Evolutionary conservation across 106 monocot genomes (phyloP).

Genomic region (Platanthera guangdongensis): DNA sequence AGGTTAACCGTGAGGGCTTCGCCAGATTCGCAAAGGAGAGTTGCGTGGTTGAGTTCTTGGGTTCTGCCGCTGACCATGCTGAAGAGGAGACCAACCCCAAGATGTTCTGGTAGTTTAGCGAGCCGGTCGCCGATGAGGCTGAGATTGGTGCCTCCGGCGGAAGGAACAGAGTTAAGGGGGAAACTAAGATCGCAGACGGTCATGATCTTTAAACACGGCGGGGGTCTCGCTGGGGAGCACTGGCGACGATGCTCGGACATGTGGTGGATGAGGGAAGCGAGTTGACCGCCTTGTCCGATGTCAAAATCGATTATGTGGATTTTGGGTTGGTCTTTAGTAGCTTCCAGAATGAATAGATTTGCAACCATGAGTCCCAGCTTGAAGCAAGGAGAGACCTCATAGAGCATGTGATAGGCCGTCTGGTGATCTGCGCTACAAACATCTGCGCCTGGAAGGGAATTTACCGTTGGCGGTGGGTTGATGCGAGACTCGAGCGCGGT

Average conservation of each 20-base stretch:
- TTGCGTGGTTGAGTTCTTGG: constrained; percentile 29
- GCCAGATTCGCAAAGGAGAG: constrained; percentile 46
- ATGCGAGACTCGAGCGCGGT: constrained; percentile 29
- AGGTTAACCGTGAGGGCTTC: constrained; percentile 69
- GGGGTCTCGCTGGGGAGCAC: not conserved
- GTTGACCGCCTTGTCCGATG: constrained; percentile 43
- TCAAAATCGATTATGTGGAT: constrained; percentile 80
- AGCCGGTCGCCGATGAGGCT: constrained; percentile 32
- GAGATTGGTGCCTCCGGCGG: constrained; percentile 5
- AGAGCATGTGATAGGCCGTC: constrained; percentile 25
- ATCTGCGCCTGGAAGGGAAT: constrained; percentile 9
- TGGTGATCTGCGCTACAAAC: constrained; percentile 43
- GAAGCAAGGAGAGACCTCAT: constrained; percentile 55
- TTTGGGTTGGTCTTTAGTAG: constrained; percentile 17
- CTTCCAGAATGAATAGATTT: constrained; percentile 57
- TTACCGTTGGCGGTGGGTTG: constrained; percentile 5
- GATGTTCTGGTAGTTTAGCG: constrained; percentile 21
- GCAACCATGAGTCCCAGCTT: no score
- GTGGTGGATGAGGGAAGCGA: constrained; percentile 39
- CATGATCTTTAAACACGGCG: constrained; percentile 14
- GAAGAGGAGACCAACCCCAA: constrained; percentile 41
- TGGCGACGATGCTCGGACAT: constrained; percentile 19
- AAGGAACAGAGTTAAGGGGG: constrained; percentile 4
- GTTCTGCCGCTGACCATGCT: constrained; percentile 26
- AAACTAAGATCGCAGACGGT: constrained; percentile 15